Evolutionary conservation across 208 protist genomes (phyloP).

Genomic region (Acanthamoeba royreba): DNA sequence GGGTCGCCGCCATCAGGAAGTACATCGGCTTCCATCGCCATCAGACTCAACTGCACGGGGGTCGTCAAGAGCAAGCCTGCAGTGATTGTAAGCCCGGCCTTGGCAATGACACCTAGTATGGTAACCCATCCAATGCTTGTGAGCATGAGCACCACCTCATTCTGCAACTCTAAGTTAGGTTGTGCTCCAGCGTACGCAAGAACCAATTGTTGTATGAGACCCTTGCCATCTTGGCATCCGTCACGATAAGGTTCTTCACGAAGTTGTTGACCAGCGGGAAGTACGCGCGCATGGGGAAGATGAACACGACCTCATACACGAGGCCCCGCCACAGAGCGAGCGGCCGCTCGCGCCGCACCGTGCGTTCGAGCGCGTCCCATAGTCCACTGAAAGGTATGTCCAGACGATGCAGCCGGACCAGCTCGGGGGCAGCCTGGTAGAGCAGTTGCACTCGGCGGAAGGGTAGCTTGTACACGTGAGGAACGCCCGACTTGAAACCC

Average conservation of each 20-base stretch:
- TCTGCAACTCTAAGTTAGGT: neutral
- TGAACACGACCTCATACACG: neutral
- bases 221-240: neutral
- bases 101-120: too few relatives aligned
- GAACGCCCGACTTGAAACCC: too few relatives aligned
- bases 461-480: neutral
- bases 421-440: neutral
- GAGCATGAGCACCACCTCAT: neutral
- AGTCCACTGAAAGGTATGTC: neutral
- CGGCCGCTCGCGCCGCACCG: neutral
- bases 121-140: neutral
- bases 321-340: neutral
- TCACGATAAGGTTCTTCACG: neutral
- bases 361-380: neutral
- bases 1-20: neutral
- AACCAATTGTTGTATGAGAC: neutral
- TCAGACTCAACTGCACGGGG: neutral
- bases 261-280: neutral
- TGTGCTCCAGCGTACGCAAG: neutral
- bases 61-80: neutral
- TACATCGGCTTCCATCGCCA: neutral
- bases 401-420: neutral
- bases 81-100: too few relatives aligned
- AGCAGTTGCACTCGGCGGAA: neutral
- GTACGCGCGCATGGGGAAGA: neutral